Evolutionary conservation across 108 stramenopile genomes (phyloP).

Genomic region (Pseudonitzschia multiseries): DNA sequence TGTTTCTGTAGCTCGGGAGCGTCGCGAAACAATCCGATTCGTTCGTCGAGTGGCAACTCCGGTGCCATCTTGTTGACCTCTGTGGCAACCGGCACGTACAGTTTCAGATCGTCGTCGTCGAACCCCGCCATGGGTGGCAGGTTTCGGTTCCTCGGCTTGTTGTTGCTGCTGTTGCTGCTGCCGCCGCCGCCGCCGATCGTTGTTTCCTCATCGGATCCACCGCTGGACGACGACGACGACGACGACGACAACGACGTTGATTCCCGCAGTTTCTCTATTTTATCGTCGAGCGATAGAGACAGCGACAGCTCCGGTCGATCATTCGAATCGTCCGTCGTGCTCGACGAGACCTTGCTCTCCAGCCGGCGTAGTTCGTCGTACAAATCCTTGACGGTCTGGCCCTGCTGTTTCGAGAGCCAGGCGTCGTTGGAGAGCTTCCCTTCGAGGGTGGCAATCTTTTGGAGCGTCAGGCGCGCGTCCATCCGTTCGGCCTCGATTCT

Average conservation of each 20-base stretch:
- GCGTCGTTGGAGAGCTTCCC: slow-evolving; percentile 32
- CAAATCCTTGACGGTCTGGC: slow-evolving; percentile 24
- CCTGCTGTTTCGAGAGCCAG: slow-evolving; percentile 32
- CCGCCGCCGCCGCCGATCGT: background rate
- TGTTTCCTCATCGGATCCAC: background rate
- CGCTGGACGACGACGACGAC: background rate
- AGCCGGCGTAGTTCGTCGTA: slow-evolving; percentile 22
- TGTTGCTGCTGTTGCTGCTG: background rate
- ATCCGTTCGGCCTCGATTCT: slow-evolving; percentile 60
- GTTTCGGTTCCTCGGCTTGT: slow-evolving; percentile 10
- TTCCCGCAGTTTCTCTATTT: background rate
- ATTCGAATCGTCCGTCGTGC: background rate
- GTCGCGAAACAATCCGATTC: slow-evolving; percentile 30
- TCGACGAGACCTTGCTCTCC: slow-evolving; percentile 13
- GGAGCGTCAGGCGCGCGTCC: slow-evolving; percentile 42
- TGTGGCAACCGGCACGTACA: slow-evolving; percentile 40
- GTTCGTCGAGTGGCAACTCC: slow-evolving; percentile 22
- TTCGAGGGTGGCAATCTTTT: slow-evolving; percentile 55
- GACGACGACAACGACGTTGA: too few relatives aligned
- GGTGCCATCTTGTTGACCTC: slow-evolving; percentile 31
- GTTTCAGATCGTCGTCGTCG: slow-evolving; percentile 37
- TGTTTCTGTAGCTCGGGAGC: slow-evolving; percentile 35
- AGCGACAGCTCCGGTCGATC: background rate
- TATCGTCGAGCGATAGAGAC: background rate
- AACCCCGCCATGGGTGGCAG: slow-evolving; percentile 36